These are phyloP conservation scores for Fusarium vanettenii DNA, from an alignment of 2,329 filamentous ascomycete genomes.

Conservation along the genomic window DNA sequence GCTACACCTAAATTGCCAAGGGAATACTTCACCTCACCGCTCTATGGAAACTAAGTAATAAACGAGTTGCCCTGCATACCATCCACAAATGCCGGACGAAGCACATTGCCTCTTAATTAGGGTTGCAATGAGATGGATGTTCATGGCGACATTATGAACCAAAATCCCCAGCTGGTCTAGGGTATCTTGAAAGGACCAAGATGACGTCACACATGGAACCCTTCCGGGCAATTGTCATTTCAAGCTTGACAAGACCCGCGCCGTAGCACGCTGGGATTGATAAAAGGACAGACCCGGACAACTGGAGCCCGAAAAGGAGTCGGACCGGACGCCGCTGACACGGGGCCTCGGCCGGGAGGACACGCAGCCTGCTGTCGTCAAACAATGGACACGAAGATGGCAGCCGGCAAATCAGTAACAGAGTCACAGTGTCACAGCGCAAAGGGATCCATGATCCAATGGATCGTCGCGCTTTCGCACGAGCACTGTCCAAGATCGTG, in stretches of 20 bases:
- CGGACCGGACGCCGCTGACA: neutral
- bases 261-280: neutral
- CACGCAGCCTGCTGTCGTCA: neutral
- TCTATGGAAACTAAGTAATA: neutral
- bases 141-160: neutral
- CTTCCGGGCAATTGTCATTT: neutral
- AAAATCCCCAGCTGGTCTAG: neutral
- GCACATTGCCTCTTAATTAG: neutral
- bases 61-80: neutral
- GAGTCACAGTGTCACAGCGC: neutral
- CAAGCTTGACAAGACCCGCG: neutral
- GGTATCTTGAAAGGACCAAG: neutral
- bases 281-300: neutral
- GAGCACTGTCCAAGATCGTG: constrained; percentile 16
- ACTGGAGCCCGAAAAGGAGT: neutral
- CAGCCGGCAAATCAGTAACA: neutral
- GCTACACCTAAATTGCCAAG: neutral
- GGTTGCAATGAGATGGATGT: neutral
- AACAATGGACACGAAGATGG: neutral
- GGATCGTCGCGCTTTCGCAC: constrained; percentile 5
- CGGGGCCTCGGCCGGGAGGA: neutral
- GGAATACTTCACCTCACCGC: neutral
- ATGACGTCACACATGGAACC: neutral
- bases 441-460: constrained; percentile 10
- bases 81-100: neutral